Evolutionary conservation across 2,329 filamentous ascomycete species (phyloP).

Genomic region (Ascochyta pisi): DNA sequence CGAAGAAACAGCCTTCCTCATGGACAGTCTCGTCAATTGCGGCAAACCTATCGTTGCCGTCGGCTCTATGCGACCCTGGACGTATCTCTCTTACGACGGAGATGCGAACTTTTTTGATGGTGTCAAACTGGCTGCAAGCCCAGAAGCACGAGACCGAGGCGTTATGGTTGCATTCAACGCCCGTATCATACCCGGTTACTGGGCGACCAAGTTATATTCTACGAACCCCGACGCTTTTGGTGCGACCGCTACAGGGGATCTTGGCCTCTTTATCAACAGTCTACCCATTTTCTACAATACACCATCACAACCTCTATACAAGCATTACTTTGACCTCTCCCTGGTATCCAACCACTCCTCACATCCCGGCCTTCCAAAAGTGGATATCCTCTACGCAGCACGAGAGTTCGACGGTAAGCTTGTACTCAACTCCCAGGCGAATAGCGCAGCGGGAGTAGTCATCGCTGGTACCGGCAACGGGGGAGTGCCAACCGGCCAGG

Average conservation of each 20-base stretch:
- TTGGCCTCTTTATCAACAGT: conserved; percentile 37
- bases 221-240: conserved; percentile 40
- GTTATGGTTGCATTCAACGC: conserved; percentile 40
- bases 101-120: conserved; percentile 41
- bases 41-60: conserved; percentile 37
- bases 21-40: conserved; percentile 37
- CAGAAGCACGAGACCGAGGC: conserved; percentile 30
- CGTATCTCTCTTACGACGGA: conserved; percentile 35
- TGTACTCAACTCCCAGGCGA: conserved; percentile 29
- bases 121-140: conserved; percentile 32
- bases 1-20: conserved; percentile 39
- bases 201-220: conserved; percentile 30
- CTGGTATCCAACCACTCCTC: conserved; percentile 22
- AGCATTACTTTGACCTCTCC: conserved; percentile 29
- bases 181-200: conserved; percentile 37
- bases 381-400: conserved; percentile 41
- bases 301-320: conserved; percentile 30
- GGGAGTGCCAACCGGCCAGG: conserved; percentile 26
- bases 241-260: conserved; percentile 29
- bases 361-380: conserved; percentile 33
- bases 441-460: conserved; percentile 34
- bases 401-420: conserved; percentile 38
- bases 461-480: conserved; percentile 40
- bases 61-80: conserved; percentile 37
- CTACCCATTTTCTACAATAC: conserved; percentile 37